A percentile compares a stretch with the other conserved stretches of the same genome.
These are phyloP conservation scores for Salvia miltiorrhiza DNA, from an alignment of 257 asterid genomes.

Conservation along the genomic window DNA sequence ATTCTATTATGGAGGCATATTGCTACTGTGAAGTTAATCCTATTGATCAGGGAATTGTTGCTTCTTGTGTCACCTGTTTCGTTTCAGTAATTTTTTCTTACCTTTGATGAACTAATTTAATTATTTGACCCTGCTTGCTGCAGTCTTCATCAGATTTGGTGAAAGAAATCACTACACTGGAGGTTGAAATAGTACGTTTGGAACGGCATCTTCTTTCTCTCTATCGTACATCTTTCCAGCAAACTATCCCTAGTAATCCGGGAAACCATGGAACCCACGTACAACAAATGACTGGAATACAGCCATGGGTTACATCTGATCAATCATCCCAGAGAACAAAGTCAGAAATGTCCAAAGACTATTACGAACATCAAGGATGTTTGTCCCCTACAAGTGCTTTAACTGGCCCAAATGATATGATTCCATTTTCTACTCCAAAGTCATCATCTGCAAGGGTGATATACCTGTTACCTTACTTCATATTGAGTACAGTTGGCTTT, in stretches of 20 bases:
- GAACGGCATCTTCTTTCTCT: constrained; percentile 77
- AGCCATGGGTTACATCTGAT: constrained; percentile 24
- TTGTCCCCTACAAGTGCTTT: constrained; percentile 42
- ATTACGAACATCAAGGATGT: constrained; percentile 22
- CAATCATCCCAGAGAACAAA: constrained; percentile 25
- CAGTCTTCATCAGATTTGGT: constrained; percentile 70
- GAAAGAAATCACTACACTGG: constrained; percentile 70
- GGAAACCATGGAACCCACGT: constrained; percentile 20
- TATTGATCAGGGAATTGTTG: background rate
- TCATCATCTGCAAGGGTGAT: constrained; percentile 54
- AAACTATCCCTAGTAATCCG: constrained; percentile 33
- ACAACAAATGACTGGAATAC: constrained; percentile 25
- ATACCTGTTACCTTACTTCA: constrained; percentile 6
- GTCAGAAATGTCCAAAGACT: constrained; percentile 17
- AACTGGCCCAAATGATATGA: constrained; percentile 37
- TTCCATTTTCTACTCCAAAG: constrained; percentile 31
- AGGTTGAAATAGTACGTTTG: constrained; percentile 63
- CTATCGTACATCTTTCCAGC: constrained; percentile 57
- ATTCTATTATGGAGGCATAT: background rate
- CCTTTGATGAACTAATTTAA: constrained; percentile 2
- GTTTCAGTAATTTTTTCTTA: background rate
- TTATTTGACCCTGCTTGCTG: constrained; percentile 12
- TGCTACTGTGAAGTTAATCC: background rate
- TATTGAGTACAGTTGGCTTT: background rate
- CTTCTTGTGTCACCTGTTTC: background rate